Base-by-base conservation (phyloP, 2,329 filamentous ascomycete genomes). In the Aspergillus sp. region DNA sequence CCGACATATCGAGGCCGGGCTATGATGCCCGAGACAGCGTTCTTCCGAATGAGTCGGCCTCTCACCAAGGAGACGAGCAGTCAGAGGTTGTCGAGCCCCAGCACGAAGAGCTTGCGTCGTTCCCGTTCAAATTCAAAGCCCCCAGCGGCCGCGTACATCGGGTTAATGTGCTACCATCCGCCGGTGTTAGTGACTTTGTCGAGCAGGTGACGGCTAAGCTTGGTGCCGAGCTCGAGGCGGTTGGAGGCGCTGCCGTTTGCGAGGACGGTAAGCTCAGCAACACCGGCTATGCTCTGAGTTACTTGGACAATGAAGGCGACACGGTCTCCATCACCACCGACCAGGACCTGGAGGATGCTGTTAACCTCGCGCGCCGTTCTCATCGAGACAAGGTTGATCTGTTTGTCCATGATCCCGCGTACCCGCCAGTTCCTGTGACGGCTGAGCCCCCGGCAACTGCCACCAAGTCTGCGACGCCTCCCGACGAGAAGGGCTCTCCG, bases 61-160 rank as follows among this genome's bases (percentile, higher is more conserved):
- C 91, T 4, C 91, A 96, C 51, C 77, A 84, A 39, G 91, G 89
- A 33, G 71, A 77, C 24, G 84, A 89, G 29, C 86, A 82, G 2
- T 86, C 84, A 8, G 68, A 78, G 13, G 79, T 75, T 34, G 61
- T 78, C 15, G 71, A 80, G 29, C 71, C 79, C 12, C 63, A 68
- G 1, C 50, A 60, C 5, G 69, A 49, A 4, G 74, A 83, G 49
- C 84, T 93, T 44, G 61, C 75, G 8, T 85, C 89, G 0, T 98
- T 96, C 63, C 78, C 89, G 2, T 98, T 98, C 78, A 98, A 98
- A 62, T 98, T 98, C 74, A 96, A 96, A 69, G 86, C 91, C 2
- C 91, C 91, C 1, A 88, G 85, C 47, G 91, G 89, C 28, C 84
- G 91, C 32, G 88, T 96, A 12, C 91, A 98, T 61, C 79, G 91